Evolutionary conservation across 177 flowering plant species (phyloP).

Genomic region (Telopea speciosissima): DNA sequence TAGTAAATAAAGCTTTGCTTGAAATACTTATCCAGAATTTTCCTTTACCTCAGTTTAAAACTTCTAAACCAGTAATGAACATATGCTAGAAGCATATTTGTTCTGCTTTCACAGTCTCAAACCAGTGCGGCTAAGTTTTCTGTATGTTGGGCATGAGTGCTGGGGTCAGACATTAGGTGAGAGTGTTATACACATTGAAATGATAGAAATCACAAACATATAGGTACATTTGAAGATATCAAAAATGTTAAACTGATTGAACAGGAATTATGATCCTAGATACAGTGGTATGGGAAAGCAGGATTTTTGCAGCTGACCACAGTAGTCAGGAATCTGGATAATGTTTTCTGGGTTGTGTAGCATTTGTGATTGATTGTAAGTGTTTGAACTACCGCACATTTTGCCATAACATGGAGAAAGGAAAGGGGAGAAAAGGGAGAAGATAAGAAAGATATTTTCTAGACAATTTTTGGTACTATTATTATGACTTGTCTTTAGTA

Average conservation of each 20-base stretch:
- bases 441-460: background rate
- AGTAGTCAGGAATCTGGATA: background rate
- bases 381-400: background rate
- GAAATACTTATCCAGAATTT: background rate
- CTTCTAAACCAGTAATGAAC: background rate
- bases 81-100: background rate
- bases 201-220: too few species aligned
- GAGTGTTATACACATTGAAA: too few species aligned
- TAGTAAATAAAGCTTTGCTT: too few species aligned
- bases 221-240: too few species aligned
- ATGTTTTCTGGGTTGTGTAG: background rate
- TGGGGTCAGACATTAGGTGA: too few species aligned
- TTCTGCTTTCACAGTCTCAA: background rate
- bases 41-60: background rate
- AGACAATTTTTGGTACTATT: background rate
- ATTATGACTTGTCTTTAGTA: background rate
- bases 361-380: background rate
- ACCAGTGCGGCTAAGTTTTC: background rate
- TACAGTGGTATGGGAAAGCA: background rate
- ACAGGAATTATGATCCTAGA: background rate
- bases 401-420: background rate
- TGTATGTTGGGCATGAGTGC: too few species aligned
- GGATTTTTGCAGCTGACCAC: background rate
- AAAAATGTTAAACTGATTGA: background rate
- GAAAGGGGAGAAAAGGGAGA: background rate